phyloP scores from a whole-genome alignment of 2,329 filamentous ascomycete species.

The Pseudogymnoascus sp. region DNA sequence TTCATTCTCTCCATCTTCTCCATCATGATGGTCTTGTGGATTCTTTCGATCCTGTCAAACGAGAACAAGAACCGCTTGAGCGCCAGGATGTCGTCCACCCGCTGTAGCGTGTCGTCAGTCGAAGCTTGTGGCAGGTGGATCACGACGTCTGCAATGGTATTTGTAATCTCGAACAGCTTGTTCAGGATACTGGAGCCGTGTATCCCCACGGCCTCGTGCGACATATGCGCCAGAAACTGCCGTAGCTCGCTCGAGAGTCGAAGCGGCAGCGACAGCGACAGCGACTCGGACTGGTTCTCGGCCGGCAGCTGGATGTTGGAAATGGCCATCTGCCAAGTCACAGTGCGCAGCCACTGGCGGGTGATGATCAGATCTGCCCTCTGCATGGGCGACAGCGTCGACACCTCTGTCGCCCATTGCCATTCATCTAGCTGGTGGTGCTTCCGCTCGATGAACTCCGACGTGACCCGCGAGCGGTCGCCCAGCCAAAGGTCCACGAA shows the following conservation, averaged over 20 bases:
- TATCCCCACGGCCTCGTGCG: conserved; percentile 35
- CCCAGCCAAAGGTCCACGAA: conserved; percentile 39
- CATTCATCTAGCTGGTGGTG: conserved; percentile 35
- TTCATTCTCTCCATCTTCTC: conserved; percentile 33
- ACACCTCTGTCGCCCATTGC: conserved; percentile 30
- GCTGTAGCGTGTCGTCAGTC: conserved; percentile 33
- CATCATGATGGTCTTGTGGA: conserved; percentile 30
- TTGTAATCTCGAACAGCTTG: conserved; percentile 42
- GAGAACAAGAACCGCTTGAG: conserved; percentile 35
- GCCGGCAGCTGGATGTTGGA: conserved; percentile 38
- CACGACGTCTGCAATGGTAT: conserved; percentile 41
- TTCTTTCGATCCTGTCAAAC: conserved; percentile 33
- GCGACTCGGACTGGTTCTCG: conserved; percentile 9
- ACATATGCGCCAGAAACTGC: conserved; percentile 34
- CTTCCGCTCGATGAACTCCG: conserved; percentile 38
- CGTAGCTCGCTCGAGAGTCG: conserved; percentile 36
- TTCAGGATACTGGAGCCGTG: conserved; percentile 39
- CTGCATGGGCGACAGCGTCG: conserved; percentile 34
- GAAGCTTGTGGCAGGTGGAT: conserved; percentile 36
- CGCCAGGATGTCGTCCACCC: conserved; percentile 39
- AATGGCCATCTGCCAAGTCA: conserved; percentile 43
- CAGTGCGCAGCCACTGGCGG: conserved; percentile 40
- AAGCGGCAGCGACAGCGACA: conserved; percentile 38
- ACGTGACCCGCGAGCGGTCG: conserved; percentile 27
- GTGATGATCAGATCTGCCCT: conserved; percentile 43